phyloP scores from a whole-genome alignment of 2,329 filamentous ascomycete species.

The Colletotrichum sp. region DNA sequence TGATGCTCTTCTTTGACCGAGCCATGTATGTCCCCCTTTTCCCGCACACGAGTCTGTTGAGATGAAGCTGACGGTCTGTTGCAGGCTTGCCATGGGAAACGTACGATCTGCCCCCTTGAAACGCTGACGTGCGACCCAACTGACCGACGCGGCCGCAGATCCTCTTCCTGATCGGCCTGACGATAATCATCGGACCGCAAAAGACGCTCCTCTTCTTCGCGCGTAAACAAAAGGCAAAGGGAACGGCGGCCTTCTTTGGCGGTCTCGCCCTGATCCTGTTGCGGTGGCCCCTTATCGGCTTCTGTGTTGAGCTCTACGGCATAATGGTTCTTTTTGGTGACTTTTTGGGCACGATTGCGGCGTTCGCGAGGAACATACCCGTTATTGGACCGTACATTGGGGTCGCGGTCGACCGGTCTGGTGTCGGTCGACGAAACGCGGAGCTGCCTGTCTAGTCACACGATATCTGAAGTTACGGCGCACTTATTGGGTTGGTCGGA shows the following conservation, averaged over 20 bases:
- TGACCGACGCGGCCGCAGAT: conserved; percentile 62
- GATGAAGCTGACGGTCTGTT: conserved; percentile 18
- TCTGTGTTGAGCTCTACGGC: conserved; percentile 89
- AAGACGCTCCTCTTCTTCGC: conserved; percentile 96
- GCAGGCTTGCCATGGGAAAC: conserved; percentile 96
- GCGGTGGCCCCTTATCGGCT: conserved; percentile 90
- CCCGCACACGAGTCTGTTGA: not conserved
- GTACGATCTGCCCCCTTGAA: conserved; percentile 51
- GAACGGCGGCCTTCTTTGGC: conserved; percentile 84
- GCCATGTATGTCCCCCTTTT: conserved; percentile 72
- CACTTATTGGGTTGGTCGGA: not conserved
- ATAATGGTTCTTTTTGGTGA: conserved; percentile 95
- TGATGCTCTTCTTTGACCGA: conserved; percentile 97
- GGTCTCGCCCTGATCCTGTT: conserved; percentile 87
- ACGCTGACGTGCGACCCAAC: not conserved
- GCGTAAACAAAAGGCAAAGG: conserved; percentile 88
- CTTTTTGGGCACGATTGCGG: conserved; percentile 90
- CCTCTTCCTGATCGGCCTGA: conserved; percentile 95
- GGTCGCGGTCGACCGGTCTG: conserved; percentile 71
- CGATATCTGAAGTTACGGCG: not conserved
- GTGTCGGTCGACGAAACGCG: conserved; percentile 73
- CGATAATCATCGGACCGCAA: conserved; percentile 89
- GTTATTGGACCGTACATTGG: conserved; percentile 88
- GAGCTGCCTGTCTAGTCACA: conserved; percentile 74
- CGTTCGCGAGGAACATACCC: conserved; percentile 84